Conservation (phyloP, 306 rosid species). For the Malus sylvestris region DNA sequence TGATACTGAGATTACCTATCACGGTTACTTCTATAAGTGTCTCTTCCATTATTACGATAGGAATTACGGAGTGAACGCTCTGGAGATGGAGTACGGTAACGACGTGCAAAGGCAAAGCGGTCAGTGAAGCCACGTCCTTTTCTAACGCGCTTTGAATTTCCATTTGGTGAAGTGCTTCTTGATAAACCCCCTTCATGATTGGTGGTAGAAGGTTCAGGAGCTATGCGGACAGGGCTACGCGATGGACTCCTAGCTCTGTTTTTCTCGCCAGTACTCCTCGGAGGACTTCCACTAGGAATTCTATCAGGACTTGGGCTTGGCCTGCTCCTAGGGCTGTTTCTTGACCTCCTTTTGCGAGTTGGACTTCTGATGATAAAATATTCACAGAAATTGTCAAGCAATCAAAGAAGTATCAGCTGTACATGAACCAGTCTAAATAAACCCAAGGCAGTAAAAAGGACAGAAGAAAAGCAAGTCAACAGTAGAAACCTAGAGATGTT, state of each 20-base stretch:
- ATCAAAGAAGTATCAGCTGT: not conserved
- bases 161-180: constrained; percentile 82
- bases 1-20: constrained; percentile 50
- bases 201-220: constrained; percentile 39
- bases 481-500: constrained; percentile 57
- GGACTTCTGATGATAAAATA: constrained; percentile 43
- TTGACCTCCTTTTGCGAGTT: constrained; percentile 28
- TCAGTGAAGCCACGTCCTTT: constrained; percentile 99
- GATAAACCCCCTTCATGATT: constrained; percentile 40
- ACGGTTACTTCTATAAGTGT: constrained; percentile 46
- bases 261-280: constrained; percentile 31
- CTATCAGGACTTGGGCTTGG: constrained; percentile 32
- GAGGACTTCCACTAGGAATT: constrained; percentile 32
- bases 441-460: not conserved
- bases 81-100: constrained; percentile 93
- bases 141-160: constrained; percentile 68
- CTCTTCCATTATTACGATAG: constrained; percentile 51
- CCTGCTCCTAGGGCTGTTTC: constrained; percentile 27
- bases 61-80: constrained; percentile 40
- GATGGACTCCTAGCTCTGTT: constrained; percentile 30
- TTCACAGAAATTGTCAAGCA: constrained; percentile 13
- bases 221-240: constrained; percentile 40
- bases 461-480: constrained; percentile 10
- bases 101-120: constrained; percentile 79
- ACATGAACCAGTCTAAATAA: not conserved